Conservation (phyloP, 208 protist species). For the Crithidia sp. region DNA sequence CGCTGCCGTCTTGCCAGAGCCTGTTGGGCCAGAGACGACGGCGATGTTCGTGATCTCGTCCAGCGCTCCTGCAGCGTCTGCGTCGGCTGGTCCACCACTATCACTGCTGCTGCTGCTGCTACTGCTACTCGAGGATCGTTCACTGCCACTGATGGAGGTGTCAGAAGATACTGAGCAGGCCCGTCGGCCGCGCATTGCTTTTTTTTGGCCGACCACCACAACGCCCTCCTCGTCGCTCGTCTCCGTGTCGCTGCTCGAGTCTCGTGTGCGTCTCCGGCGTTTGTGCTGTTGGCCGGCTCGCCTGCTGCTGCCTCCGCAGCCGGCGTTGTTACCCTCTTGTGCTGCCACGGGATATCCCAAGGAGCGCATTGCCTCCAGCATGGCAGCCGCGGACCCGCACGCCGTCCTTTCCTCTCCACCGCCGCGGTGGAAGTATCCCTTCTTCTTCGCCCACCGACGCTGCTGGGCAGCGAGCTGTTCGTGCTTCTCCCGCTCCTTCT, state of each 20-base stretch:
- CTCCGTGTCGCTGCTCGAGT: neutral
- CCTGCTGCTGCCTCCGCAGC: neutral
- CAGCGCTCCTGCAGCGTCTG: constrained; percentile 13
- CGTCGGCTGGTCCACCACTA: constrained; percentile 7
- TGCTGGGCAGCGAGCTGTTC: constrained; percentile 38
- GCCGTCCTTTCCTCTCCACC: constrained; percentile 10
- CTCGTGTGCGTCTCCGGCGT: neutral
- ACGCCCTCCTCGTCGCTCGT: neutral
- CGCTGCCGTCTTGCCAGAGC: constrained; percentile 77
- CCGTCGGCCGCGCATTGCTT: neutral
- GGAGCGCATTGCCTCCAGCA: constrained; percentile 29
- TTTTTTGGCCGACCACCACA: neutral
- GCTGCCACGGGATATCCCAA: too few relatives aligned
- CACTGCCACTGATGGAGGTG: neutral
- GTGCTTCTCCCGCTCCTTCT: constrained; percentile 58
- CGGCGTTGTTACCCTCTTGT: too few relatives aligned
- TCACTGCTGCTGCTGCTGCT: constrained; percentile 21
- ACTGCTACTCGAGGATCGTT: neutral
- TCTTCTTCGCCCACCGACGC: constrained; percentile 44
- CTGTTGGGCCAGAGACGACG: constrained; percentile 71
- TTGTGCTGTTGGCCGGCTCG: neutral
- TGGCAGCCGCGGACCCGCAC: constrained; percentile 14
- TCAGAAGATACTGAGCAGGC: neutral
- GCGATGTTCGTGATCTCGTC: constrained; percentile 88
- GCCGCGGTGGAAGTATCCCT: constrained; percentile 74